Evolutionary conservation across 352 stramenopile genomes (phyloP).

Genomic region (Phytophthora lateralis): DNA sequence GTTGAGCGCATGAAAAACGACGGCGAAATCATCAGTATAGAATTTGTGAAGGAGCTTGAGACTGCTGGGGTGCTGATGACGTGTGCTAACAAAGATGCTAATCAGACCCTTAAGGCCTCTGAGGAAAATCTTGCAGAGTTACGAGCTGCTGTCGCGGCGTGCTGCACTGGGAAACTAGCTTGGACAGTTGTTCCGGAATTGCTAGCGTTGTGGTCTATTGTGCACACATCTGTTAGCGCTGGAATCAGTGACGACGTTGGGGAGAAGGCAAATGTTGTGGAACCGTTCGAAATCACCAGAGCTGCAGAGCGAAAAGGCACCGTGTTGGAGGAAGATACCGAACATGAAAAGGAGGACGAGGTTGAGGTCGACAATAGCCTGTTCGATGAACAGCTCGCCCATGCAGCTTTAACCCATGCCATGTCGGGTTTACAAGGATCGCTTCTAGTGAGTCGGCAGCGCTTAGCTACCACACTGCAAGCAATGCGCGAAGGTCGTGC

Average conservation of each 20-base stretch:
- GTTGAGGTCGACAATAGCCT: conserved; percentile 20
- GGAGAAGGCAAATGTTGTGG: conserved; percentile 11
- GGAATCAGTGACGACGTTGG: conserved; percentile 7
- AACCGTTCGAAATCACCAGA: conserved; percentile 19
- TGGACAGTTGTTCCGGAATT: conserved; percentile 12
- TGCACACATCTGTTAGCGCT: conserved; percentile 12
- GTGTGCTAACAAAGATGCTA: conserved; percentile 1
- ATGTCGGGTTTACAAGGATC: conserved; percentile 19
- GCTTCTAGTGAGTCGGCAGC: conserved; percentile 10
- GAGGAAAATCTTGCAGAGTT: conserved; percentile 18
- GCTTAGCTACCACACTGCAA: conserved; percentile 10
- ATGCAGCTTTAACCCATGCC: conserved; percentile 8
- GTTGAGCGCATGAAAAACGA: conserved; percentile 16
- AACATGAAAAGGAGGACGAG: background rate
- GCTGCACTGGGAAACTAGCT: conserved; percentile 6
- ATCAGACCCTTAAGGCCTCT: conserved; percentile 2
- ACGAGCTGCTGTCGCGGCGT: conserved; percentile 11
- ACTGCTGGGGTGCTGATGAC: conserved; percentile 10
- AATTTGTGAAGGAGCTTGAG: conserved; percentile 20
- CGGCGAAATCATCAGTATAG: conserved; percentile 7
- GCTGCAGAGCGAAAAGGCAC: conserved; percentile 7
- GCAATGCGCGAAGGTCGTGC: conserved; percentile 19
- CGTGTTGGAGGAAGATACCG: background rate
- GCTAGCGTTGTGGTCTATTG: conserved; percentile 19
- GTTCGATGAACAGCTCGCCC: conserved; percentile 16